phyloP scores from a whole-genome alignment of 108 stramenopile genomes.

The Skeletonema costatum region DNA sequence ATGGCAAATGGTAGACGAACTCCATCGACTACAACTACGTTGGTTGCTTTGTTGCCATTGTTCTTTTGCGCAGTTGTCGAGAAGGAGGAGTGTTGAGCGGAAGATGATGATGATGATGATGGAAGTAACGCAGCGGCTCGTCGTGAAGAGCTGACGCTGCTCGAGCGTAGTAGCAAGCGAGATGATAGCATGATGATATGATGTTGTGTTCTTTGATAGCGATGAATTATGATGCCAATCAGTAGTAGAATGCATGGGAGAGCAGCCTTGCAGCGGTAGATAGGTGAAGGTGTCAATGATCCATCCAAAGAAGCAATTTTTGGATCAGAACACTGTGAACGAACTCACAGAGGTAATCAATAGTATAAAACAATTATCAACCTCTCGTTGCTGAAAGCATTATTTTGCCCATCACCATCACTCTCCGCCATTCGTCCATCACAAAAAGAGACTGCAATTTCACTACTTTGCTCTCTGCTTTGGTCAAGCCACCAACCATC shows the following conservation, averaged over 20 bases:
- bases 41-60: slow-evolving; percentile 29
- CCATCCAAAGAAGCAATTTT: neutral
- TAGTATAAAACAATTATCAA: neutral
- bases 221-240: neutral
- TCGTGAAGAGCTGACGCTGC: neutral
- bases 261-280: too few relatives aligned
- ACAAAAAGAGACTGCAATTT: neutral
- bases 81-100: slow-evolving; percentile 14
- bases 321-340: neutral
- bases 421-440: neutral
- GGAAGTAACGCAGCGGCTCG: neutral
- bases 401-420: neutral
- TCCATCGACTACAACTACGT: slow-evolving; percentile 95
- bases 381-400: neutral
- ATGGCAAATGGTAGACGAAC: slow-evolving; percentile 93
- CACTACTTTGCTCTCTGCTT: neutral
- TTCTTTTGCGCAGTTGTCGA: slow-evolving; percentile 10
- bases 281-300: neutral
- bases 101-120: neutral
- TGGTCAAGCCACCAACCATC: neutral
- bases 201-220: neutral
- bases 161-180: neutral
- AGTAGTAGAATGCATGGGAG: neutral
- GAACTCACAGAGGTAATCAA: neutral
- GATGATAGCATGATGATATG: neutral